phyloP scores from a whole-genome alignment of 2,329 filamentous ascomycete genomes.

The Zasmidium citrigriseum region DNA sequence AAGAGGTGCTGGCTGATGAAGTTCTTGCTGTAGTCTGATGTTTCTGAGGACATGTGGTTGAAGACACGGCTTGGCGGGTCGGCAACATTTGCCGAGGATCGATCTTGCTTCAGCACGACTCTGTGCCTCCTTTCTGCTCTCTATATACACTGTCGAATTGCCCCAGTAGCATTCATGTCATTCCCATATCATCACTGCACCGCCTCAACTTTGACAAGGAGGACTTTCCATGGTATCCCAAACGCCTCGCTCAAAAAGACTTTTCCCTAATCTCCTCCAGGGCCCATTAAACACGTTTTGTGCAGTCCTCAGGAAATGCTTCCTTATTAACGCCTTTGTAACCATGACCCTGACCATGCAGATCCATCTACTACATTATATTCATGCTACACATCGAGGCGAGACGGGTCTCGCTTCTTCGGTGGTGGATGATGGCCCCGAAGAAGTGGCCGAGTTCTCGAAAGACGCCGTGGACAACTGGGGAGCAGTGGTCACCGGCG shows the following conservation, averaged over 20 bases:
- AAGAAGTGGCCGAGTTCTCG: not conserved
- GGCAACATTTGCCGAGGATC: too few relatives aligned
- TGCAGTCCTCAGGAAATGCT: not conserved
- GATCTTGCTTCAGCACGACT: too few relatives aligned
- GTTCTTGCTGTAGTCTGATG: too few relatives aligned
- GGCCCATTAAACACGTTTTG: not conserved
- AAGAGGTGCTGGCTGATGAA: too few relatives aligned
- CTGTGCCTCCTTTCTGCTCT: not conserved
- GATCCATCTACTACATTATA: not conserved
- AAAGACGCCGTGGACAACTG: not conserved
- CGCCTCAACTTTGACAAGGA: too few relatives aligned
- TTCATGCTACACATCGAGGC: slow-evolving; percentile 3
- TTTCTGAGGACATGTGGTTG: not conserved
- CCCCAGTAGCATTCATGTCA: not conserved
- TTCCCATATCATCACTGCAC: not conserved
- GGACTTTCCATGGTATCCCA: not conserved
- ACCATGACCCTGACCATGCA: not conserved
- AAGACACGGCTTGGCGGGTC: too few relatives aligned
- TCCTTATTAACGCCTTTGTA: not conserved
- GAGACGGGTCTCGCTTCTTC: slow-evolving; percentile 4
- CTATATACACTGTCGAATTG: slow-evolving; percentile 2
- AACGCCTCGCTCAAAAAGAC: not conserved
- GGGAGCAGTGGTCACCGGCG: too few relatives aligned
- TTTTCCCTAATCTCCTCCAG: not conserved
- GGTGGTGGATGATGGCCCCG: not conserved